phyloP scores from a whole-genome alignment of 139 green algal genomes.

The Microglena sp. region DNA sequence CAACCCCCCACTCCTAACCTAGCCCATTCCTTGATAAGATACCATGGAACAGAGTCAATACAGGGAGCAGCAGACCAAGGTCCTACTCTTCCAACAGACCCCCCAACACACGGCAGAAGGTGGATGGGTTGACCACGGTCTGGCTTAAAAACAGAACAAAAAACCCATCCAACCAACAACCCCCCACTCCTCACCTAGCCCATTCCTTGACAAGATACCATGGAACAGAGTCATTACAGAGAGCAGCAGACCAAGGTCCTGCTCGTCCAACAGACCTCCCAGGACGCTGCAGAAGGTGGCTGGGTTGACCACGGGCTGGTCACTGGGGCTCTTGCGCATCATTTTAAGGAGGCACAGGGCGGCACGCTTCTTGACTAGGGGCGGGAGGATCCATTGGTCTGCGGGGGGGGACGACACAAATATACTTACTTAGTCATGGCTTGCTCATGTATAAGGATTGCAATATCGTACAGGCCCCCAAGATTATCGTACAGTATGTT shows the following conservation, averaged over 20 bases:
- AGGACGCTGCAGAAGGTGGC: slow-evolving; percentile 34
- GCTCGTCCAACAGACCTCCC: slow-evolving; percentile 79
- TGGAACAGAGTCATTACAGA: slow-evolving; percentile 71
- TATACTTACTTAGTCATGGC: too few species aligned
- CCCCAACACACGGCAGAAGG: neutral
- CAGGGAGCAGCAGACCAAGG: slow-evolving; percentile 9
- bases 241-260: slow-evolving; percentile 82
- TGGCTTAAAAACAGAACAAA: neutral
- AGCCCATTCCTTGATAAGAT: too few species aligned
- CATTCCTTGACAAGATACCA: slow-evolving; percentile 61
- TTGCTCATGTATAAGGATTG: too few species aligned
- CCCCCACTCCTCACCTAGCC: slow-evolving; percentile 16
- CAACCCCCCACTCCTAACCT: too few species aligned
- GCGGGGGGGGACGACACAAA: slow-evolving; percentile 5
- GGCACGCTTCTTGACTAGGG: slow-evolving; percentile 94
- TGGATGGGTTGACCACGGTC: neutral
- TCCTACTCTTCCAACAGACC: neutral
- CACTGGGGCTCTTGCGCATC: slow-evolving; percentile 73
- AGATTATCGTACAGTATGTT: too few species aligned
- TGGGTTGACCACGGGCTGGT: slow-evolving; percentile 46
- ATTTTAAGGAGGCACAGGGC: slow-evolving; percentile 89
- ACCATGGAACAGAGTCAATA: slow-evolving; percentile 76
- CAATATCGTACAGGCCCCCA: too few species aligned
- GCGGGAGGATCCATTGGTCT: slow-evolving; percentile 61
- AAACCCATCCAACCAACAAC: neutral